Conservation (phyloP, 148 eudicot species). For the Nyssa sinensis region DNA sequence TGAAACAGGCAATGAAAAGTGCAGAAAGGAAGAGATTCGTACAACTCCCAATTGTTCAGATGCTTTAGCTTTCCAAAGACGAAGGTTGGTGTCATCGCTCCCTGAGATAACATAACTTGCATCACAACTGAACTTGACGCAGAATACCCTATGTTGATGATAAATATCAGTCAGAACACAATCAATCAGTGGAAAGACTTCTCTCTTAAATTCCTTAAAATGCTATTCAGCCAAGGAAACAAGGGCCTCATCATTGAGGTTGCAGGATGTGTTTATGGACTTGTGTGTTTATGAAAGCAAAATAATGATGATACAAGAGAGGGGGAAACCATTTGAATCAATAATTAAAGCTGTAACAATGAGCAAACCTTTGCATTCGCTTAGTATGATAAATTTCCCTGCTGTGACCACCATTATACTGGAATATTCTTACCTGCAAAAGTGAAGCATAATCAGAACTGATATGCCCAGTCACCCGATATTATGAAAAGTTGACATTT, state of each 20-base stretch:
- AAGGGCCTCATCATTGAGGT: not conserved
- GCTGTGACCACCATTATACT: constrained; percentile 89
- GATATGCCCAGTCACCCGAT: not conserved
- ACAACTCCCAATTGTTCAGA: constrained; percentile 98
- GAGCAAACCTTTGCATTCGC: constrained; percentile 92
- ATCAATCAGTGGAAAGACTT: not conserved
- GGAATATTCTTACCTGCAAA: constrained; percentile 80
- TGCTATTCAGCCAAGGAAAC: not conserved
- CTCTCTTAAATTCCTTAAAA: not conserved
- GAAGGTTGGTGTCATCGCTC: constrained; percentile 92
- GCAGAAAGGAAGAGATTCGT: constrained; percentile 27
- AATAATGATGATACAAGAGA: not conserved
- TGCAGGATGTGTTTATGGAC: not conserved
- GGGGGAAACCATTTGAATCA: not conserved
- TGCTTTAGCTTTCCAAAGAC: constrained; percentile 97
- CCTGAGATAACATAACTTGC: constrained; percentile 86
- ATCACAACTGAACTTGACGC: constrained; percentile 83
- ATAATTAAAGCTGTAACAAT: not conserved
- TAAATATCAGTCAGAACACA: constrained; percentile 5
- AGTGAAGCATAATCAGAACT: constrained; percentile 9
- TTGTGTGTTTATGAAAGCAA: not conserved
- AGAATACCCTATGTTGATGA: constrained; percentile 50
- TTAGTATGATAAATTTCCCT: constrained; percentile 95
- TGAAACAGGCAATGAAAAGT: not conserved
- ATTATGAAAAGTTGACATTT: not conserved